Conservation (phyloP, 208 protist genomes). For the Trypanosoma boissoni region DNA sequence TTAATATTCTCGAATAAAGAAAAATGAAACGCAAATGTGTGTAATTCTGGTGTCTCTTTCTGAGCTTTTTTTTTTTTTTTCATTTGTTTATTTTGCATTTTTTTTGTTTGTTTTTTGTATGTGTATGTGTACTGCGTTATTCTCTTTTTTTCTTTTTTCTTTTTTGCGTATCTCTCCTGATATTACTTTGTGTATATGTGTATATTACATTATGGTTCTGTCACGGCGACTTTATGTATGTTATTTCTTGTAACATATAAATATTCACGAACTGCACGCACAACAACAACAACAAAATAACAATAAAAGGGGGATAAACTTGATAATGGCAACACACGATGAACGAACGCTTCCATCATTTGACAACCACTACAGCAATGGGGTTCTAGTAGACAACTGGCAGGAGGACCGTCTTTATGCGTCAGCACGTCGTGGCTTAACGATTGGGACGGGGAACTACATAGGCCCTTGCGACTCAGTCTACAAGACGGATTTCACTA, state of each 20-base stretch:
- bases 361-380: conserved; percentile 67
- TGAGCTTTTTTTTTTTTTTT: too few species aligned
- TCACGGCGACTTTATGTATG: too few species aligned
- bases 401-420: conserved; percentile 44
- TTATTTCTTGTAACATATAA: too few species aligned
- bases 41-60: too few species aligned
- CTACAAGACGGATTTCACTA: conserved; percentile 15
- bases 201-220: too few species aligned
- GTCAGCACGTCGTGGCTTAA: conserved; percentile 12
- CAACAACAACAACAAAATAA: neutral
- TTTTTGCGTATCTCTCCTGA: too few species aligned
- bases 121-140: conserved; percentile 13
- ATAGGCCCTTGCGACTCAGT: neutral
- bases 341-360: conserved; percentile 26
- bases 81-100: too few species aligned
- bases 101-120: too few species aligned
- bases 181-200: too few species aligned
- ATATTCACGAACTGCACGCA: too few species aligned
- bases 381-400: conserved; percentile 74
- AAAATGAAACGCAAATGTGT: too few species aligned
- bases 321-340: neutral
- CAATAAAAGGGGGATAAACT: conserved; percentile 1
- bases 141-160: neutral
- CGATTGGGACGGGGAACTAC: conserved; percentile 12
- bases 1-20: too few species aligned